Conservation (phyloP, 2,329 filamentous ascomycete genomes). For the Fusarium musae region DNA sequence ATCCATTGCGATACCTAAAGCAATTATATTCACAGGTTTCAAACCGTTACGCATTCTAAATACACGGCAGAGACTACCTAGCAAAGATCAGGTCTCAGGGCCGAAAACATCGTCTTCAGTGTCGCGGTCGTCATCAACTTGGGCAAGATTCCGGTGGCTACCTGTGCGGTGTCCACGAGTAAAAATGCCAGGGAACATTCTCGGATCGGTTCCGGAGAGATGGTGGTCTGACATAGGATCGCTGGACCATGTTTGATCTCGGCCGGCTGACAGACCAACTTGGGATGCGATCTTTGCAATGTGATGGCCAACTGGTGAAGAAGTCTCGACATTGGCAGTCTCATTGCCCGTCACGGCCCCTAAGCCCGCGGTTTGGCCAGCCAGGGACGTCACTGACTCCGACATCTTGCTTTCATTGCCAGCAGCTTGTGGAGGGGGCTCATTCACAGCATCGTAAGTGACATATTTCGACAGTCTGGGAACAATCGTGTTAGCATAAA, state of each 20-base stretch:
- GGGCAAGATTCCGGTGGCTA: conserved; percentile 50
- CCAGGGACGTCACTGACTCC: conserved; percentile 30
- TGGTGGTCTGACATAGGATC: conserved; percentile 57
- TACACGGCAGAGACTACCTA: background rate
- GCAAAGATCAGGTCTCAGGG: conserved; percentile 24
- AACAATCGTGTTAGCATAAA: conserved; percentile 3
- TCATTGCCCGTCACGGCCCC: conserved; percentile 7
- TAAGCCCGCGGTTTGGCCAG: conserved; percentile 6
- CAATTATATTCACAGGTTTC: background rate
- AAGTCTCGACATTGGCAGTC: conserved; percentile 14
- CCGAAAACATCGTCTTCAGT: conserved; percentile 32
- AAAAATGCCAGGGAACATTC: conserved; percentile 78
- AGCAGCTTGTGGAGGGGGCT: conserved; percentile 19
- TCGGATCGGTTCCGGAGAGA: conserved; percentile 70
- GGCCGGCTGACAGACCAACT: conserved; percentile 30
- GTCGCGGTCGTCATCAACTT: conserved; percentile 39
- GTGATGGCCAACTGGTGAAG: conserved; percentile 20
- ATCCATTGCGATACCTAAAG: background rate
- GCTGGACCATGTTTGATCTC: conserved; percentile 52
- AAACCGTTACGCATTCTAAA: background rate
- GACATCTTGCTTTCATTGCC: conserved; percentile 28
- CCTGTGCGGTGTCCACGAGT: conserved; percentile 59
- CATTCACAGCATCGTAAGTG: conserved; percentile 46
- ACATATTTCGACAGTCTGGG: conserved; percentile 58
- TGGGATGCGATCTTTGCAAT: conserved; percentile 34